A percentile compares a stretch with the other conserved stretches of the same genome.
Evolutionary conservation across 2,329 filamentous ascomycete genomes (phyloP).

Genomic region (Colletotrichum tofieldiae): DNA sequence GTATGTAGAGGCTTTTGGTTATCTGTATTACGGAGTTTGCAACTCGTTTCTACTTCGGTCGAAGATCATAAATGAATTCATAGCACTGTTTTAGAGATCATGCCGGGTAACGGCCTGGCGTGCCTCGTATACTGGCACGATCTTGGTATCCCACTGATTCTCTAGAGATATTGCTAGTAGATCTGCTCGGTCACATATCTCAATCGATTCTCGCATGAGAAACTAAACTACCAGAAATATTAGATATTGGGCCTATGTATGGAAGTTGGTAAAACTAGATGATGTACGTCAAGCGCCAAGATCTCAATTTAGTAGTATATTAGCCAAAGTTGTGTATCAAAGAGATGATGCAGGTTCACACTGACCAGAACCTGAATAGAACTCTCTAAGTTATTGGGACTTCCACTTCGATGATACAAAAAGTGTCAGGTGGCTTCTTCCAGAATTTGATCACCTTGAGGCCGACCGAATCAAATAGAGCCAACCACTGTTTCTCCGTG

Average conservation of each 20-base stretch:
- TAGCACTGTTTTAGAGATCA: background rate
- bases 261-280: background rate
- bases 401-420: slow-evolving; percentile 25
- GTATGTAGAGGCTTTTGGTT: background rate
- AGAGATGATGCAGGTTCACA: background rate
- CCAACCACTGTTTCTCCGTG: slow-evolving; percentile 32
- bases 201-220: too few species aligned
- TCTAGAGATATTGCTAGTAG: too few species aligned
- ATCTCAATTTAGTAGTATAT: background rate
- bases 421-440: slow-evolving; percentile 24
- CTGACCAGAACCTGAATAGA: background rate
- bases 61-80: fast-evolving
- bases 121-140: background rate
- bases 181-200: background rate
- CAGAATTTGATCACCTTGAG: slow-evolving; percentile 28
- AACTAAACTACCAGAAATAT: background rate
- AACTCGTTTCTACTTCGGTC: too few species aligned
- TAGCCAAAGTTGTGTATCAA: too few species aligned
- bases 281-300: fast-evolving
- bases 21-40: too few species aligned
- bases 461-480: slow-evolving; percentile 25
- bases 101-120: background rate
- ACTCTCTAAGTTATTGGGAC: background rate
- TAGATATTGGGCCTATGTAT: background rate
- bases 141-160: background rate